A percentile compares a stretch with the other conserved stretches of the same genome.
Conservation (phyloP, 2,329 filamentous ascomycete genomes). For the Colletotrichum destructivum region DNA sequence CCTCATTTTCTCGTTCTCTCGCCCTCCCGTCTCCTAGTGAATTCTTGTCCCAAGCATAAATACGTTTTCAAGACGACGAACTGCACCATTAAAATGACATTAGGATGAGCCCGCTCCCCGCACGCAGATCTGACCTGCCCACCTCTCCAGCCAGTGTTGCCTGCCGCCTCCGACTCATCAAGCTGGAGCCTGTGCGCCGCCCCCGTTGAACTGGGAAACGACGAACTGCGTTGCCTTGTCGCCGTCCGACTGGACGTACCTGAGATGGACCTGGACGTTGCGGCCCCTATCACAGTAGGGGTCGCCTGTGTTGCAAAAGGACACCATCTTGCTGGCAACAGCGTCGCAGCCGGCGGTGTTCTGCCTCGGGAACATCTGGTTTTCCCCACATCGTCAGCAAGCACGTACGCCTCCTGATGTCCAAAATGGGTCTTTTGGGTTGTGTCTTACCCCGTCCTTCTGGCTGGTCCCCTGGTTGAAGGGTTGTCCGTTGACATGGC, state of each 20-base stretch:
- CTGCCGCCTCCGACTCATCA: background rate
- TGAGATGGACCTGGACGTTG: slow-evolving; percentile 49
- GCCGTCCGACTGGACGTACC: slow-evolving; percentile 55
- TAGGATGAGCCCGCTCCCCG: too few species aligned
- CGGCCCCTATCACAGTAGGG: slow-evolving; percentile 56
- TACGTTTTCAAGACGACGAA: background rate
- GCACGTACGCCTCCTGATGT: fast-evolving
- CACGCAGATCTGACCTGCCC: background rate
- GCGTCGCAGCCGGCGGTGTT: slow-evolving; percentile 52
- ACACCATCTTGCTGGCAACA: slow-evolving; percentile 53
- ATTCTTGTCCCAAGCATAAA: background rate
- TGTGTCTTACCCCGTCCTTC: slow-evolving; percentile 54
- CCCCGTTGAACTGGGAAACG: slow-evolving; percentile 45
- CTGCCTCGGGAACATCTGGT: slow-evolving; percentile 54
- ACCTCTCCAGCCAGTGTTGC: too few species aligned
- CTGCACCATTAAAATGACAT: background rate
- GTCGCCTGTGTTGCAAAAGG: slow-evolving; percentile 60
- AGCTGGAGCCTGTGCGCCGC: background rate
- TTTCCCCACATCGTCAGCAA: background rate
- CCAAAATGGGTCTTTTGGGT: too few species aligned
- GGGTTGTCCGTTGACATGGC: slow-evolving; percentile 52
- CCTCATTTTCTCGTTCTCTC: too few species aligned
- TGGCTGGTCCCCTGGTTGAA: slow-evolving; percentile 56
- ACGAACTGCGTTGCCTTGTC: slow-evolving; percentile 53
- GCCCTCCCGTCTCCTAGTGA: too few species aligned